Evolutionary conservation across 2,329 filamentous ascomycete species (phyloP).

Genomic region (Cladosporium halotolerans): DNA sequence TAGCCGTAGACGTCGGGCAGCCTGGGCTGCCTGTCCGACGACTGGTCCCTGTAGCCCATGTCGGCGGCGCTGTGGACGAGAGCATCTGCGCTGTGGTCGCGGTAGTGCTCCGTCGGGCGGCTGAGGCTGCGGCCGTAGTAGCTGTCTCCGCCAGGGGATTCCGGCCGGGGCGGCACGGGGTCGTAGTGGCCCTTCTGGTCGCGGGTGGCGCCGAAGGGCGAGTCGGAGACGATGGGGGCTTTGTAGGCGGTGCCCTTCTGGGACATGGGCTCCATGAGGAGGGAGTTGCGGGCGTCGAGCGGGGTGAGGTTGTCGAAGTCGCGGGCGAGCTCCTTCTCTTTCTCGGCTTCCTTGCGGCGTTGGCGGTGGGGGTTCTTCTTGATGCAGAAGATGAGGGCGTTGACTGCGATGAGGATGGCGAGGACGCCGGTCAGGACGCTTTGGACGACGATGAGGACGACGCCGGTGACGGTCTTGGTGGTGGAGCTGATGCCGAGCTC

Average conservation of each 20-base stretch:
- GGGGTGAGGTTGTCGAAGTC: constrained; percentile 80
- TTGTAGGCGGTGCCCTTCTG: constrained; percentile 28
- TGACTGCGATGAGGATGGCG: constrained; percentile 81
- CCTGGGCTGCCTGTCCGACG: constrained; percentile 13
- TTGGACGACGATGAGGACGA: constrained; percentile 91
- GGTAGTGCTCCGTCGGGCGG: constrained; percentile 12
- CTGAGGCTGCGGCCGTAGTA: constrained; percentile 9
- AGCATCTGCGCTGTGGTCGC: constrained; percentile 25
- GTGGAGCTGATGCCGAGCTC: constrained; percentile 84
- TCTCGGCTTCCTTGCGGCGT: constrained; percentile 84
- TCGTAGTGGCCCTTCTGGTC: constrained; percentile 29
- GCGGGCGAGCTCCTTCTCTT: constrained; percentile 61
- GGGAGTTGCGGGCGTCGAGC: constrained; percentile 77
- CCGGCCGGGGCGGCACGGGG: constrained; percentile 20
- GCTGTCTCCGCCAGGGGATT: constrained; percentile 14
- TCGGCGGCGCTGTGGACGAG: constrained; percentile 28
- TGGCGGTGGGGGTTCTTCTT: constrained; percentile 86
- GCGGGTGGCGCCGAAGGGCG: constrained; percentile 20
- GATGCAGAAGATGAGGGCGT: constrained; percentile 75
- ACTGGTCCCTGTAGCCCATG: constrained; percentile 26
- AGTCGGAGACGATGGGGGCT: constrained; percentile 25
- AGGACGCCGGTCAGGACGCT: constrained; percentile 74
- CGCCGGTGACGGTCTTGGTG: constrained; percentile 86
- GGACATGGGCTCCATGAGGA: constrained; percentile 60
- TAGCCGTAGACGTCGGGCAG: constrained; percentile 5